Conservation (phyloP, 2,329 filamentous ascomycete genomes). For the Cyphellophora attinorum region DNA sequence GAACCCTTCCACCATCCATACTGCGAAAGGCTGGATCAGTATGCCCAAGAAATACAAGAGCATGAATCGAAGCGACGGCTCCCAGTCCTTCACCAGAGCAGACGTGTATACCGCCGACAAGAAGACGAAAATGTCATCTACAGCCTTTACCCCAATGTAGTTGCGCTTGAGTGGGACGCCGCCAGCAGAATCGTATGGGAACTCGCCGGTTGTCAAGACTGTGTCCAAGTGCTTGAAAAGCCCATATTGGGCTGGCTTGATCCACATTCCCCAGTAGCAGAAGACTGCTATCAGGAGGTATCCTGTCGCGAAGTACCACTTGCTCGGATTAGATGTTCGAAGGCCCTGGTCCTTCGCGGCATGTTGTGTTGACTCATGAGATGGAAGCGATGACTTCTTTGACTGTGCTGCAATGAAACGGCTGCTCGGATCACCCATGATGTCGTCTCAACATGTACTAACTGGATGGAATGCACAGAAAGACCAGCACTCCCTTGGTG, state of each 20-base stretch:
- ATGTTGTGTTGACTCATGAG: too few relatives aligned
- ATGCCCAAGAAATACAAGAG: conserved; percentile 4
- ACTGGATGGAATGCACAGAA: too few relatives aligned
- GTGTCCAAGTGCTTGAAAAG: conserved; percentile 1
- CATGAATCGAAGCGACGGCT: conserved; percentile 1
- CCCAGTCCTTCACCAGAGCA: conserved; percentile 5
- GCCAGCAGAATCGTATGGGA: conserved; percentile 3
- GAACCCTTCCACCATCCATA: conserved; percentile 4
- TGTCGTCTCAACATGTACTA: too few relatives aligned
- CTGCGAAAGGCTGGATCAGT: conserved; percentile 3
- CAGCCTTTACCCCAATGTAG: conserved; percentile 1
- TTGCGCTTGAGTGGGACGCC: conserved; percentile 3
- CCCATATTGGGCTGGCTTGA: conserved; percentile 4
- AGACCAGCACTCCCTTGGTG: too few relatives aligned
- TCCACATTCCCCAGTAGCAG: conserved; percentile 5
- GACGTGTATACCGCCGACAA: conserved; percentile 3
- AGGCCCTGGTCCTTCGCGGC: too few relatives aligned
- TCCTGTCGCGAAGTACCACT: conserved; percentile 4
- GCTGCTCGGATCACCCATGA: too few relatives aligned
- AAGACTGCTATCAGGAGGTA: conserved; percentile 2
- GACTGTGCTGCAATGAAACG: too few relatives aligned
- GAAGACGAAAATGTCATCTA: conserved; percentile 4
- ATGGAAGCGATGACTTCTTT: too few relatives aligned
- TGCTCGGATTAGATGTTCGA: not conserved
- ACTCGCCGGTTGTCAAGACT: conserved; percentile 2